Conservation (phyloP, 2,329 filamentous ascomycete species). For the Ophiostoma australiae region DNA sequence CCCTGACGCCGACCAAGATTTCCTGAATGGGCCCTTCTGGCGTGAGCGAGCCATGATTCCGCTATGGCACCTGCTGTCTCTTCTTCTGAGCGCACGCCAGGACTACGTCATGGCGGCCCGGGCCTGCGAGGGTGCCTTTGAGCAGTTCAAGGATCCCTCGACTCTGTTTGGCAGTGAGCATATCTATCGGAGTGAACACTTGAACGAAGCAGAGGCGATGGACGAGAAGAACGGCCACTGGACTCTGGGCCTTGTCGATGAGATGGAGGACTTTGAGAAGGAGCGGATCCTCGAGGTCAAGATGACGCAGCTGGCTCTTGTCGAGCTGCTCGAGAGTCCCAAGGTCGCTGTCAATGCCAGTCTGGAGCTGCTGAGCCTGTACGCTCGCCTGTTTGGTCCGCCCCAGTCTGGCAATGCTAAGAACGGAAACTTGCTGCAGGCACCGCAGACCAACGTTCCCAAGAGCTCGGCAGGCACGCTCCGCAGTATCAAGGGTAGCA, state of each 20-base stretch:
- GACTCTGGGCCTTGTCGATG: conserved; percentile 59
- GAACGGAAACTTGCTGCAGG: conserved; percentile 27
- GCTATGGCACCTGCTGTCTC: conserved; percentile 83
- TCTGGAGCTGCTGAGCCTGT: conserved; percentile 77
- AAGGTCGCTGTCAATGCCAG: conserved; percentile 83
- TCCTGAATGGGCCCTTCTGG: conserved; percentile 49
- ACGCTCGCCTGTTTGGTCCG: conserved; percentile 71
- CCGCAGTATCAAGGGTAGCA: conserved; percentile 65
- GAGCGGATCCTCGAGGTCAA: conserved; percentile 87
- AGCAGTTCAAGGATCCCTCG: conserved; percentile 72
- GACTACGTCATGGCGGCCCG: conserved; percentile 75
- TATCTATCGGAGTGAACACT: conserved; percentile 60
- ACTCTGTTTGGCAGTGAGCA: conserved; percentile 63
- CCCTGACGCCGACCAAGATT: conserved; percentile 41
- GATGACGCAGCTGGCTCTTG: conserved; percentile 83
- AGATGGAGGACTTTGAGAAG: conserved; percentile 79
- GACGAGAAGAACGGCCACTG: conserved; percentile 32
- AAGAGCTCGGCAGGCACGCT: conserved; percentile 67
- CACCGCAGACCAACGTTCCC: conserved; percentile 49
- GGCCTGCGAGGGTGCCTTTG: conserved; percentile 85
- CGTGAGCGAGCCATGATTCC: conserved; percentile 66
- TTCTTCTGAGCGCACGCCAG: conserved; percentile 79
- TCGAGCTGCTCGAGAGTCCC: conserved; percentile 78
- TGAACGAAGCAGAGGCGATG: conserved; percentile 50
- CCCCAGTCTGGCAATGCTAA: conserved; percentile 44